Percentiles rank a stretch among this genome's conserved stretches.
These are phyloP conservation scores for Vickermania spadyakhi DNA, from an alignment of 208 protist species.

Conservation along the genomic window DNA sequence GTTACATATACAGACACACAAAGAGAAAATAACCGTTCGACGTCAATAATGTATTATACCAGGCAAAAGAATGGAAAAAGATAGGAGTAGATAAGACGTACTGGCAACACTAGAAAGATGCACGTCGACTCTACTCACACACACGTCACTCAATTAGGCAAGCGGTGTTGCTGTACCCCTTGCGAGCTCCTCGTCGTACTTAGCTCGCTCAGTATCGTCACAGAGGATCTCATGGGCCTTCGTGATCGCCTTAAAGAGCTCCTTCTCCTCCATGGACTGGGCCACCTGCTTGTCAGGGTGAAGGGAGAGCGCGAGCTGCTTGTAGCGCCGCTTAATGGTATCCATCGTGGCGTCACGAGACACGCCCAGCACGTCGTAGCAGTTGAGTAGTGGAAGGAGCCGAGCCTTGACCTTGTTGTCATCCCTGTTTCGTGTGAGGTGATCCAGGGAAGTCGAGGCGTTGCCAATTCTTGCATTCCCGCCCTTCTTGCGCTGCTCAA, in stretches of 20 bases:
- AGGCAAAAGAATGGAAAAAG: too few relatives aligned
- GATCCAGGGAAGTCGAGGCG: conserved; percentile 22
- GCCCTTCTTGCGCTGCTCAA: conserved; percentile 23
- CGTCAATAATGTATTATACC: too few relatives aligned
- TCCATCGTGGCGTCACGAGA: conserved; percentile 42
- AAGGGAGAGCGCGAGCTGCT: conserved; percentile 77
- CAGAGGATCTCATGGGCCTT: conserved; percentile 80
- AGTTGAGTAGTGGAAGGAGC: conserved; percentile 81
- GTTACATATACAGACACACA: too few relatives aligned
- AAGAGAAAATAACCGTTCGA: too few relatives aligned
- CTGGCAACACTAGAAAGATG: too few relatives aligned
- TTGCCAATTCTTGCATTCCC: conserved; percentile 4
- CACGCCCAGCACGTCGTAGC: conserved; percentile 88
- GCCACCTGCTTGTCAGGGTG: conserved; percentile 73
- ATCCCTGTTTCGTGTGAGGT: conserved; percentile 53
- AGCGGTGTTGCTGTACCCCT: neutral
- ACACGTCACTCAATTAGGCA: neutral
- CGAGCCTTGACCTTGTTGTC: conserved; percentile 67
- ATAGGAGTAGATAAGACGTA: too few relatives aligned
- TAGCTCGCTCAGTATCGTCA: conserved; percentile 34
- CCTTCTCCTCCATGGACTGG: conserved; percentile 70
- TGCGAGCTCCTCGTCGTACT: conserved; percentile 56
- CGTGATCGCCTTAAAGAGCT: conserved; percentile 86
- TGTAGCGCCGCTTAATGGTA: conserved; percentile 71
- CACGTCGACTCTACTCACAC: neutral